phyloP scores from a whole-genome alignment of 306 rosid genomes.

The Rosa rugosa region DNA sequence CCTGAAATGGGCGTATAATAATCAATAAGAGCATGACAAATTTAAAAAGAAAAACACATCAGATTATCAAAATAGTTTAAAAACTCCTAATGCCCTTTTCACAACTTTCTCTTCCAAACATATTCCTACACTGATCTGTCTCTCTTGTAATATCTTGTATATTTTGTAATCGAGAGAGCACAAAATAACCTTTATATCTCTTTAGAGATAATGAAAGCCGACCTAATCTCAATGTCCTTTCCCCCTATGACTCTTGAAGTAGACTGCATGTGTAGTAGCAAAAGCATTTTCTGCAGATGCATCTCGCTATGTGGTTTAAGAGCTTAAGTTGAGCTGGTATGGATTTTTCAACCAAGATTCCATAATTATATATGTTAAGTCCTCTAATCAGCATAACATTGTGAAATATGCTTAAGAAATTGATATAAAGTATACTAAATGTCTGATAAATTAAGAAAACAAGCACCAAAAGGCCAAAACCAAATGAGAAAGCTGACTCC shows the following conservation, averaged over 20 bases:
- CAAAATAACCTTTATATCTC: background rate
- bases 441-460: background rate
- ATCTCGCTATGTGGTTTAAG: background rate
- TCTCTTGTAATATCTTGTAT: background rate
- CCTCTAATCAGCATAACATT: background rate
- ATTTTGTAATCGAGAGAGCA: background rate
- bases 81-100: background rate
- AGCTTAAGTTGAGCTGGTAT: background rate
- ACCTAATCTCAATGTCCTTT: background rate
- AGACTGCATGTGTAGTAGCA: background rate
- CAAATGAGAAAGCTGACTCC: background rate
- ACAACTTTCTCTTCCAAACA: background rate
- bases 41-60: background rate
- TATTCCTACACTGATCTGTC: background rate
- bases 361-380: background rate
- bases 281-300: background rate
- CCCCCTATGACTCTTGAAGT: too few relatives aligned
- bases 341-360: background rate
- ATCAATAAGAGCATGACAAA: background rate
- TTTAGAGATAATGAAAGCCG: background rate
- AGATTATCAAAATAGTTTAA: background rate
- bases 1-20: background rate
- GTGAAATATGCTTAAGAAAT: background rate
- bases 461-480: background rate
- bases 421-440: background rate